A percentile compares a stretch with the other conserved stretches of the same genome.
phyloP scores from a whole-genome alignment of 257 asterid genomes.

The Forsythia viridissima region DNA sequence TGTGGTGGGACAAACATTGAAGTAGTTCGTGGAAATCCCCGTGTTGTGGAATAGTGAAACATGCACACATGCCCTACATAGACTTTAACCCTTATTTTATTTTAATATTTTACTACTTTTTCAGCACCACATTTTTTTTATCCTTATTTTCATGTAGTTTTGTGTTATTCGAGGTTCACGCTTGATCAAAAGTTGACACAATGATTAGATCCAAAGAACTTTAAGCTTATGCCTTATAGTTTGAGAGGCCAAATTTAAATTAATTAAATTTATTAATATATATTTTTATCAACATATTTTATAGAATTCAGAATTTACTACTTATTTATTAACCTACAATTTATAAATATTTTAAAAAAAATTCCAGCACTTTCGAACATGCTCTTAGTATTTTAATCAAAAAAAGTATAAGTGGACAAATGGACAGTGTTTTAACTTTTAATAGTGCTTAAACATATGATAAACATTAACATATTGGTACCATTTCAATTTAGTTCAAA shows the following conservation, averaged over 20 bases:
- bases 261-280: no score
- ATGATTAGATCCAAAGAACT: slow-evolving; percentile 26
- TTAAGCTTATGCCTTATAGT: neutral
- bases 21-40: neutral
- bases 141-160: slow-evolving; percentile 2
- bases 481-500: no score
- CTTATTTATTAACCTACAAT: no score
- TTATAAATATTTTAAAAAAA: no score
- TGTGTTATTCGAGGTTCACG: slow-evolving; percentile 20
- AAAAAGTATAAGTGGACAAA: neutral
- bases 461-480: neutral
- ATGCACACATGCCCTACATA: slow-evolving; percentile 25
- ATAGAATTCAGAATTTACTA: no score
- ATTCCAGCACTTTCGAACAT: no score
- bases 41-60: slow-evolving; percentile 42
- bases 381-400: neutral
- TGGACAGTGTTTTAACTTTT: neutral
- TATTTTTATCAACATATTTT: no score
- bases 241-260: no score
- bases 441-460: slow-evolving; percentile 13
- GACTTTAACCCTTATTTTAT: neutral
- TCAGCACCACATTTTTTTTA: neutral
- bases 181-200: slow-evolving; percentile 14
- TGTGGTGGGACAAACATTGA: neutral
- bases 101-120: neutral